Conservation (phyloP, 345 rosid genomes). For the Cardamine chenopodiifolia region DNA sequence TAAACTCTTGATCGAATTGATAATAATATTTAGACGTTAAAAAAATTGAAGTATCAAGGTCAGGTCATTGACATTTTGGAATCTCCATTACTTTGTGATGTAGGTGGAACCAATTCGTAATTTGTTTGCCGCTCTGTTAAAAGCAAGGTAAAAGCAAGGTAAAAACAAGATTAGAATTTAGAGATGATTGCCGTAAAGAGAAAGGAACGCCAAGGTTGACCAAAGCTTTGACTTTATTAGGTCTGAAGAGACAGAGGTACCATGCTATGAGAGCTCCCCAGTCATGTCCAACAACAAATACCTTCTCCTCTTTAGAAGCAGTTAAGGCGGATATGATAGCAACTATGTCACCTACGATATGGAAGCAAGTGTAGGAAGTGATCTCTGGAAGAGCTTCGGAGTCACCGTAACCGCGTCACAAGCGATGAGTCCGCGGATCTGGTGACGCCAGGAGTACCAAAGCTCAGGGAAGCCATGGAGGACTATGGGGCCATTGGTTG, state of each 20-base stretch:
- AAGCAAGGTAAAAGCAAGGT: too few relatives aligned
- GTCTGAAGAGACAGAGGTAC: slow-evolving; percentile 40
- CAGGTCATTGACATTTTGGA: slow-evolving; percentile 9
- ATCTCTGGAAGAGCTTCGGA: slow-evolving; percentile 32
- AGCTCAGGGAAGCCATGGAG: slow-evolving; percentile 46
- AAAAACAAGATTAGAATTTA: slow-evolving; percentile 33
- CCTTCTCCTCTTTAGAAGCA: slow-evolving; percentile 21
- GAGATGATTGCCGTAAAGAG: slow-evolving; percentile 53
- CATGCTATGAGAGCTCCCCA: slow-evolving; percentile 46
- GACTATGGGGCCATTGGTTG: slow-evolving; percentile 31
- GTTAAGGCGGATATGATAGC: slow-evolving; percentile 24
- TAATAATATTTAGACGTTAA: too few relatives aligned
- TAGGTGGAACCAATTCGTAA: slow-evolving; percentile 99
- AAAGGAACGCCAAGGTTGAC: slow-evolving; percentile 43
- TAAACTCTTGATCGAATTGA: too few relatives aligned
- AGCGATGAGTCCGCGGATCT: slow-evolving; percentile 40
- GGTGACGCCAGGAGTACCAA: slow-evolving; percentile 48
- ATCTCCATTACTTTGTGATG: slow-evolving; percentile 25
- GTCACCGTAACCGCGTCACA: slow-evolving; percentile 42
- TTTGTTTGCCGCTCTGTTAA: slow-evolving; percentile 92
- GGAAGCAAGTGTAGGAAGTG: slow-evolving; percentile 38
- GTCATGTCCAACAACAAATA: slow-evolving; percentile 47
- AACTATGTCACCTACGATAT: slow-evolving; percentile 37
- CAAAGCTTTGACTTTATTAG: slow-evolving; percentile 41
- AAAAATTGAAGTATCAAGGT: slow-evolving; percentile 4